Base-by-base conservation (phyloP, 352 stramenopile species). In the Phytophthora cactorum region DNA sequence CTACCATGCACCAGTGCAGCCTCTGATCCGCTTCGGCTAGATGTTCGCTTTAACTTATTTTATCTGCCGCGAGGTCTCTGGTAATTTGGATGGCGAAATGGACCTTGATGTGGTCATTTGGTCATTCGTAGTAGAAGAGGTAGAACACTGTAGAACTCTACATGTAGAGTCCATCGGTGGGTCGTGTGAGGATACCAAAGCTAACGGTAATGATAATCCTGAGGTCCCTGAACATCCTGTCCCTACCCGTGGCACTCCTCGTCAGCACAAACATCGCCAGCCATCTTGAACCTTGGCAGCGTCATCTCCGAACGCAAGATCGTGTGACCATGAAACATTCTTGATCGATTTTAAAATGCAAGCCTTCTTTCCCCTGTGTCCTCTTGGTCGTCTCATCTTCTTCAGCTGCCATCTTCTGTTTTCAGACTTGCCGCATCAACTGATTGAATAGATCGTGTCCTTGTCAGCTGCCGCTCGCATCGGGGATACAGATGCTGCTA, bases 311-410 rank as follows among this genome's bases (percentile, higher is more conserved):
- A 70, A 71, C 38, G 59, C 63, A 77, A 72, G 59, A 76, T 66
- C 63, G 50, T 76, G 29, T 34, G 29, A 34, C 29, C 72, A 76
- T 79, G 68, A 79, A 79, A 72, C 63, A 67, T 72, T 83, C 75
- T 83, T 83, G 75, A 81, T 79, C 69, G 62, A 79, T 49, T 79
- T 79, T 27, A 79, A 76, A 76, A 79, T 75, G 67, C 63, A 79
- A 70, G 59, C 45, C 50, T 73, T 66, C 58, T 67, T 68, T 70
- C 63, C 63, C 54, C 60, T 68, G 59, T 68, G 60, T 74, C 61
- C 58, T 63, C 46, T 55, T 52, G 28, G 31, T 44, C 46, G 43
- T 58, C 15, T 70, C 31, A 41, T 63, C 49, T 39, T 70, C 51
- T 71, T 63, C 41, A 9, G 5, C 43, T 60, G 41, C 39, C 25